These are phyloP conservation scores for Eimeria praecox DNA, from an alignment of 169 alveolate genomes.

Conservation along the genomic window DNA sequence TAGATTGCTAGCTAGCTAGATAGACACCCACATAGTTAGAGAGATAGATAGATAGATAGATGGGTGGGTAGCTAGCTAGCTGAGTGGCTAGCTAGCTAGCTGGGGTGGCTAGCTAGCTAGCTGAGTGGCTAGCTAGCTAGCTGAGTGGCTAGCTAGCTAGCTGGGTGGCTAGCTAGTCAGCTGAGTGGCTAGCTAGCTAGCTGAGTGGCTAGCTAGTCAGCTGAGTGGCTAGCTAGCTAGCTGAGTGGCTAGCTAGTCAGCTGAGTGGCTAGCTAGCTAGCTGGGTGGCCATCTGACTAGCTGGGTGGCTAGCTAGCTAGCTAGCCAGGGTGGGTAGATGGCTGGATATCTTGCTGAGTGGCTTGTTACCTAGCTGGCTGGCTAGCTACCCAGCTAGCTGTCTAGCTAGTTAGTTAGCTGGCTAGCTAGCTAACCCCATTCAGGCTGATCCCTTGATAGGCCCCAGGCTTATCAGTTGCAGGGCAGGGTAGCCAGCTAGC, in stretches of 20 bases:
- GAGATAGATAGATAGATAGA: not conserved
- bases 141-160: not conserved
- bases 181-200: not conserved
- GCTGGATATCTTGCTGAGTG: not conserved
- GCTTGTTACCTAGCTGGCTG: not conserved
- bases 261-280: not conserved
- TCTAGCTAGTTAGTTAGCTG: not conserved
- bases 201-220: not conserved
- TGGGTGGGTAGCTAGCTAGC: not conserved
- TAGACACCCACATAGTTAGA: not conserved
- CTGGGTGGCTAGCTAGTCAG: not conserved
- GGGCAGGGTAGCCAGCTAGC: not conserved
- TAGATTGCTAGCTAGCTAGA: not conserved
- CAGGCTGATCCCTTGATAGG: too few species aligned
- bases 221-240: not conserved
- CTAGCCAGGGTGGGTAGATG: too few species aligned
- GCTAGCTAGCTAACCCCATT: slow-evolving; percentile 8
- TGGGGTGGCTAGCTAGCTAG: not conserved
- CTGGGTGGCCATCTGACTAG: not conserved
- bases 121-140: not conserved
- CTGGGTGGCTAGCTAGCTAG: not conserved
- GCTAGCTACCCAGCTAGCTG: not conserved
- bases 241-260: not conserved
- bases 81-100: not conserved
- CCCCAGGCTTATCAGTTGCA: not conserved